Evolutionary conservation across 2,329 filamentous ascomycete species (phyloP), one percentile per base, ranked within the genome.

Genomic region (Xylaria sp.): DNA sequence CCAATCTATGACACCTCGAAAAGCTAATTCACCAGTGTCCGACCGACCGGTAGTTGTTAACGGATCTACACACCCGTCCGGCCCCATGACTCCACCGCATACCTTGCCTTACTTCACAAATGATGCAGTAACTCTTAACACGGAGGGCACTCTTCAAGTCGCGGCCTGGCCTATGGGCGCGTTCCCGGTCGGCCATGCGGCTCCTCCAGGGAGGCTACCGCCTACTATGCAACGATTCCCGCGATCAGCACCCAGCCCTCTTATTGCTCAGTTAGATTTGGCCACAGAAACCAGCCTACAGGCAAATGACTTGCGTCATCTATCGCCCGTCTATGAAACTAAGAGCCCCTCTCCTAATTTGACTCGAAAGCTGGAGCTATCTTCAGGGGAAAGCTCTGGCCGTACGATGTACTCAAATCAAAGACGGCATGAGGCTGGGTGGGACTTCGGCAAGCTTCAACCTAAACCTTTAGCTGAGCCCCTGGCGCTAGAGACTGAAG

Each of bases 251-350:
- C 84, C 85, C 52, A 86, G 81, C 67, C 83, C 83, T 25, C 79
- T 83, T 2, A 87, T 88, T 69, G 86, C 87, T 15, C 86, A 87
- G 7, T 79, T 89, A 20, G 87, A 89, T 73, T 82, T 89, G 15
- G 87, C 87, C 1, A 84, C 85, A 48, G 81, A 83, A 3, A 83
- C 84, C 39, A 80, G 81, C 25, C 73, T 82, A 12, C 78, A 81
- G 62, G 76, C 78, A 4, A 79, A 81, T 9, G 86, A 88, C 9
- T 76, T 83, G 59, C 83, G 84, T 51, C 86, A 85, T 73, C 83
- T 94, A 1, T 94, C 92, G 0, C 92, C 92, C 0, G 92, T 94
- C 0, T 91, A 91, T 63, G 92, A 94, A 80, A 87, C 88, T 6
- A 85, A 87, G n/a, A 91, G 90, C 0, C 90, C 91, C 2, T 93